These are phyloP conservation scores for Rhododendron griersonianum DNA, from an alignment of 148 eudicot species.

Conservation along the genomic window DNA sequence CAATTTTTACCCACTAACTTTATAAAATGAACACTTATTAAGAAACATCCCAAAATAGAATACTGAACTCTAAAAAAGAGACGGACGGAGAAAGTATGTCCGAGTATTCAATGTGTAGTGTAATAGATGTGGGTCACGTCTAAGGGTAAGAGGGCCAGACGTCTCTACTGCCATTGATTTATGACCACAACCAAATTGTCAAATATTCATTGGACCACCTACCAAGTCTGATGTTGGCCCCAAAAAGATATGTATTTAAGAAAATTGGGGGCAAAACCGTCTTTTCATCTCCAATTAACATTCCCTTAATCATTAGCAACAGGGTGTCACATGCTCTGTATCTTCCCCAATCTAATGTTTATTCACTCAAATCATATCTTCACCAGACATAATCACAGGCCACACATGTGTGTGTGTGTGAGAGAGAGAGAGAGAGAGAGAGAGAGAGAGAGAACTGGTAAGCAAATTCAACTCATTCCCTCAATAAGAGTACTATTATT, in stretches of 20 bases:
- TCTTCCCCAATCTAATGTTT: neutral
- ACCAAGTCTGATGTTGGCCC: neutral
- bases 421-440: constrained; percentile 10
- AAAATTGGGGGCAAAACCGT: neutral
- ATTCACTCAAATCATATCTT: neutral
- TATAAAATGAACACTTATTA: too few relatives aligned
- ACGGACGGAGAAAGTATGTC: too few relatives aligned
- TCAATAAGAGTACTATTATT: neutral
- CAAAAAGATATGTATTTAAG: neutral
- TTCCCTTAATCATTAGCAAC: neutral
- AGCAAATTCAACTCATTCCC: neutral
- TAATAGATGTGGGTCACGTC: neutral
- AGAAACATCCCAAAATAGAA: too few relatives aligned
- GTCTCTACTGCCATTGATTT: neutral
- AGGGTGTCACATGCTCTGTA: neutral
- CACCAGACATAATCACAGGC: neutral
- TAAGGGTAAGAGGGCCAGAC: neutral
- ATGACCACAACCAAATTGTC: neutral
- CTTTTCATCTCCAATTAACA: neutral
- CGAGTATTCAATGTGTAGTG: too few relatives aligned
- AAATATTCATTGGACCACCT: neutral
- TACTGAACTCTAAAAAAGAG: too few relatives aligned
- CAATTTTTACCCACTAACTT: too few relatives aligned
- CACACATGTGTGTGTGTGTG: neutral
- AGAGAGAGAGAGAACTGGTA: neutral